Base-by-base conservation (phyloP, 192 early-diverging fungal species). In the Coemansia sp. region DNA sequence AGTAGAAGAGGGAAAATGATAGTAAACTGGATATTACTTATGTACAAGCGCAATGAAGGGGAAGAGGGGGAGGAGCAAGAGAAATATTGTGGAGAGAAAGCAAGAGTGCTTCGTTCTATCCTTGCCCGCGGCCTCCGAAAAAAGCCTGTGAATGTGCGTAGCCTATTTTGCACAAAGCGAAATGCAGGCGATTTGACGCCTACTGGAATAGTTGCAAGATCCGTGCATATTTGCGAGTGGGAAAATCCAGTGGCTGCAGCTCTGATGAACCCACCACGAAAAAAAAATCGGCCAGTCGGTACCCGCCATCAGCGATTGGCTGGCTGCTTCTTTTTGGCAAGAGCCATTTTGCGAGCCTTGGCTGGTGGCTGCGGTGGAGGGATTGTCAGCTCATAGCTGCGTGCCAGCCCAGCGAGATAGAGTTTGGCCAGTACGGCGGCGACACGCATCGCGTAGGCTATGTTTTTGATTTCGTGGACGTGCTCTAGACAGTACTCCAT, bases 391-490 rank as follows among this genome's bases (percentile, higher is more conserved):
- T 73, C 71, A 34, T 67, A 73, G 34, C 65, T 63, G 36, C 35
- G 24, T 2, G 65, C 71, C 2, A 70, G 36, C 8, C 33, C 50
- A 0, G 71, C 77, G 23, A 73, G 28, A 34, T 79, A 66, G 35
- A 51, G 43, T 42, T 81, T 81, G n/a, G 39, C 40, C 10, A 60
- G 36, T 48, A 72, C 31, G 7, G 62, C 40, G 14, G 35, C 69
- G 23, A 48, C 62, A 18, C 73, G 78, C 36, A 81, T 67, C 21
- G 46, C 48, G 20, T 69, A 71, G 14, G 73, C 78, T 18, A 81
- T 81, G 36, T 55, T 37, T 18, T 58, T 58, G 36, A 81, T 81
- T 60, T 81, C 78, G 48, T 81, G 78, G 34, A 81, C 73, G n/a
- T 73, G 72, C 10, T 24, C 66, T 38, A 81, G 66, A 33, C 78